phyloP scores from a whole-genome alignment of 495 filamentous ascomycete genomes.

The Penicillium pancosmium region DNA sequence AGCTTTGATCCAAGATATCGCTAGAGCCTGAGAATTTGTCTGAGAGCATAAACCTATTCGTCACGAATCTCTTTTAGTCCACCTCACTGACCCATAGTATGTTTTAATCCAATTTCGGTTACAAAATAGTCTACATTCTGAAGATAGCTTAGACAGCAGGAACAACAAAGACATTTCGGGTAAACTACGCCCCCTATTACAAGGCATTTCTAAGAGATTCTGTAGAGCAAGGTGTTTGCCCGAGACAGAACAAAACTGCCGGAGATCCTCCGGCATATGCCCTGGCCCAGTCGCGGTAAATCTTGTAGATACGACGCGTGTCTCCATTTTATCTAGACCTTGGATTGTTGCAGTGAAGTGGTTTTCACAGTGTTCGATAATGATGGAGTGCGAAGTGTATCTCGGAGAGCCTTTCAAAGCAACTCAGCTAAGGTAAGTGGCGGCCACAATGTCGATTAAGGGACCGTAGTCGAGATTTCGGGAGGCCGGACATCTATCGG shows the following conservation, averaged over 20 bases:
- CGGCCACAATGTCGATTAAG: not conserved
- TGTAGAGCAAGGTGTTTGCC: conserved; percentile 38
- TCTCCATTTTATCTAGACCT: not conserved
- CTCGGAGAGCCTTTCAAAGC: not conserved
- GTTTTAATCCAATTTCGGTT: not conserved
- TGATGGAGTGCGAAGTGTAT: not conserved
- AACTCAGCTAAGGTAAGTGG: not conserved
- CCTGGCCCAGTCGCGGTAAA: not conserved
- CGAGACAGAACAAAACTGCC: too few species aligned
- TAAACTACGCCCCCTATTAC: not conserved
- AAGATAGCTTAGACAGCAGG: not conserved
- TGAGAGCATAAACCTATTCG: too few species aligned
- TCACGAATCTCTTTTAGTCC: too few species aligned
- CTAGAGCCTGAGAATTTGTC: not conserved
- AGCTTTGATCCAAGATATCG: not conserved
- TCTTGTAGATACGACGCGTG: not conserved
- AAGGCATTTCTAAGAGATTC: conserved; percentile 4
- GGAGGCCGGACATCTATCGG: not conserved
- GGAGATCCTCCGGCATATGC: not conserved
- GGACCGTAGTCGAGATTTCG: not conserved
- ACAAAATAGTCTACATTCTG: not conserved
- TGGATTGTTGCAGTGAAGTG: too few species aligned
- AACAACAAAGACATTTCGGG: not conserved
- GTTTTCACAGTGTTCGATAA: not conserved
- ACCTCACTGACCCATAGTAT: not conserved